These are phyloP conservation scores for Acacia pycnantha DNA, from an alignment of 331 rosid genomes.

Conservation along the genomic window DNA sequence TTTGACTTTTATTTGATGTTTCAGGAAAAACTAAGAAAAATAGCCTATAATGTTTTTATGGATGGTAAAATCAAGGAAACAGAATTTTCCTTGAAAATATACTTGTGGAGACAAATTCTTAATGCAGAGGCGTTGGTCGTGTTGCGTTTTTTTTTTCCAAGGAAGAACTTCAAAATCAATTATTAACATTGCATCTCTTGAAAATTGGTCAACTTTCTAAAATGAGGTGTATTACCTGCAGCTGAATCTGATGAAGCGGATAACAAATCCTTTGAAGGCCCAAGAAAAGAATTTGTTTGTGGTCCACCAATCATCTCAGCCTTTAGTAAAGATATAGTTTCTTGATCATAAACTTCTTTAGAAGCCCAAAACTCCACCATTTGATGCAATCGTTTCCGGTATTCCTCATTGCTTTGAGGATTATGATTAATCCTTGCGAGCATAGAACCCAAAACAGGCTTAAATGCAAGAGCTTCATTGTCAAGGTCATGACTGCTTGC, in stretches of 20 bases:
- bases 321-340: slow-evolving; percentile 64
- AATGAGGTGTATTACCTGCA: slow-evolving; percentile 42
- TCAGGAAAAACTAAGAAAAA: not conserved
- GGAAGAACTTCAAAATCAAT: slow-evolving; percentile 11
- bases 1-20: not conserved
- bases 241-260: slow-evolving; percentile 58
- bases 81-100: slow-evolving; percentile 4
- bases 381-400: slow-evolving; percentile 75
- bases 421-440: slow-evolving; percentile 89
- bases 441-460: slow-evolving; percentile 88
- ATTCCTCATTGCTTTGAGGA: slow-evolving; percentile 87
- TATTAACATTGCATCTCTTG: not conserved
- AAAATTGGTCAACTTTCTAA: slow-evolving; percentile 4
- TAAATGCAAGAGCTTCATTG: slow-evolving; percentile 81
- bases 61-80: slow-evolving; percentile 4
- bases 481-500: slow-evolving; percentile 56
- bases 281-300: slow-evolving; percentile 56
- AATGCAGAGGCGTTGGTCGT: not conserved
- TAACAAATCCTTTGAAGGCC: slow-evolving; percentile 56
- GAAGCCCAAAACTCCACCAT: slow-evolving; percentile 95
- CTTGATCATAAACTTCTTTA: slow-evolving; percentile 75
- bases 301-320: slow-evolving; percentile 83
- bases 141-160: not conserved
- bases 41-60: not conserved
- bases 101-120: not conserved